A percentile compares a stretch with the other conserved stretches of the same genome.
Conservation (phyloP, 179 eudicot species). For the Monotropa hypopitys region DNA sequence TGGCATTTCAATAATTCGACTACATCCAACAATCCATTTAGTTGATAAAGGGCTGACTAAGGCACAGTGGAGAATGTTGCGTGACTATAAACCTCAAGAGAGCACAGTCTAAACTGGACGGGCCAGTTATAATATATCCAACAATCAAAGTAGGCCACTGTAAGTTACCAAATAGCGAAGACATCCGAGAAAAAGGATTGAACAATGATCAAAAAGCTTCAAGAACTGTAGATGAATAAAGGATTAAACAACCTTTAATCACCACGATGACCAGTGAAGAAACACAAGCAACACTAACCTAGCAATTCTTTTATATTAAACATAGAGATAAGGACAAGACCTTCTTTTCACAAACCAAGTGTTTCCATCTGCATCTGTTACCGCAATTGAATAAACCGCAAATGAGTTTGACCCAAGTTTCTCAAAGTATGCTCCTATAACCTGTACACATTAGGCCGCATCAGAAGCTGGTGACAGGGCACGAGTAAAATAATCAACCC, state of each 20-base stretch:
- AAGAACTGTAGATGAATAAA: neutral
- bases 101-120: neutral
- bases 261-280: neutral
- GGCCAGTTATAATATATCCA: neutral
- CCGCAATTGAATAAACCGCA: slow-evolving; percentile 94
- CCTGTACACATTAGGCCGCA: slow-evolving; percentile 31
- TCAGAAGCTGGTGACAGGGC: neutral
- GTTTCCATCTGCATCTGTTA: slow-evolving; percentile 58
- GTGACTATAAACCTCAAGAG: neutral
- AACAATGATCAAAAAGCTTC: neutral
- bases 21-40: neutral
- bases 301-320: neutral
- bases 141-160: neutral
- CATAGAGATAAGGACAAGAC: slow-evolving; percentile 23
- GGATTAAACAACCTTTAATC: neutral
- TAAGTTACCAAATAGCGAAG: neutral
- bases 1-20: neutral
- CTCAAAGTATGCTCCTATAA: slow-evolving; percentile 90
- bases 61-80: neutral
- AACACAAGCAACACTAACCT: slow-evolving; percentile 3
- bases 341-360: slow-evolving; percentile 99
- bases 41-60: neutral
- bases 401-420: slow-evolving; percentile 82
- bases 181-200: neutral
- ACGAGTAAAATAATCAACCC: neutral